These are phyloP conservation scores for Mycena olivaceomarginata DNA, from an alignment of 768 basidiomycete species.

Conservation along the genomic window DNA sequence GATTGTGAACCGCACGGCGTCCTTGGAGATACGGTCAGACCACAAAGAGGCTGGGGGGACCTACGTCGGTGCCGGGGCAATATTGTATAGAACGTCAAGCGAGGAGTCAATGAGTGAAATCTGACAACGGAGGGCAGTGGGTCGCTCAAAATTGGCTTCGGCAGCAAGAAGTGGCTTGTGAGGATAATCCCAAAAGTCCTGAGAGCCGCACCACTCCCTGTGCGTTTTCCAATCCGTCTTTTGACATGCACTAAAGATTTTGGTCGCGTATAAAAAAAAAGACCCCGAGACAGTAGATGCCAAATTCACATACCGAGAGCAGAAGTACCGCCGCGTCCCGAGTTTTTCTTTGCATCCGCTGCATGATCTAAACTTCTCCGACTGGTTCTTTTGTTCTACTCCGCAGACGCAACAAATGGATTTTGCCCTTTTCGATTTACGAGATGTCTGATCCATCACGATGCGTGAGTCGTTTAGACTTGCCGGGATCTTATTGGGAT, in stretches of 20 bases:
- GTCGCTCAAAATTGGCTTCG: slow-evolving; percentile 23
- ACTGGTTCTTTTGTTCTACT: slow-evolving; percentile 17
- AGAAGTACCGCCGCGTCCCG: slow-evolving; percentile 31
- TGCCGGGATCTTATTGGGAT: too few relatives aligned
- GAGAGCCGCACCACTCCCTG: slow-evolving; percentile 33
- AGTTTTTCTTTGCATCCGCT: slow-evolving; percentile 37
- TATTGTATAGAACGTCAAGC: slow-evolving; percentile 26
- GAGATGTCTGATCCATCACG: slow-evolving; percentile 19
- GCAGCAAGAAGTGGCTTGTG: slow-evolving; percentile 27
- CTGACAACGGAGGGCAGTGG: slow-evolving; percentile 29
- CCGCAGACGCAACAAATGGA: slow-evolving; percentile 21
- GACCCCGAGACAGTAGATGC: not conserved
- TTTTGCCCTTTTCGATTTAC: slow-evolving; percentile 25
- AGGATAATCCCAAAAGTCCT: slow-evolving; percentile 38
- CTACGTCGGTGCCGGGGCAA: slow-evolving; percentile 20
- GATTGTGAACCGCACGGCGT: slow-evolving; percentile 25
- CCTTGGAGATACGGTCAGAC: not conserved
- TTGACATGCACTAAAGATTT: slow-evolving; percentile 22
- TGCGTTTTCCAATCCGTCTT: slow-evolving; percentile 38
- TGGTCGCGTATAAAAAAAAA: not conserved
- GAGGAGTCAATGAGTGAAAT: slow-evolving; percentile 24
- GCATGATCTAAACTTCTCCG: slow-evolving; percentile 26
- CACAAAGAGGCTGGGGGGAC: not conserved
- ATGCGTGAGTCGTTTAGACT: too few relatives aligned
- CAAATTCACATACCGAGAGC: slow-evolving; percentile 22